Conservation (phyloP, 106 monocot genomes). For the Dioscorea alata region DNA sequence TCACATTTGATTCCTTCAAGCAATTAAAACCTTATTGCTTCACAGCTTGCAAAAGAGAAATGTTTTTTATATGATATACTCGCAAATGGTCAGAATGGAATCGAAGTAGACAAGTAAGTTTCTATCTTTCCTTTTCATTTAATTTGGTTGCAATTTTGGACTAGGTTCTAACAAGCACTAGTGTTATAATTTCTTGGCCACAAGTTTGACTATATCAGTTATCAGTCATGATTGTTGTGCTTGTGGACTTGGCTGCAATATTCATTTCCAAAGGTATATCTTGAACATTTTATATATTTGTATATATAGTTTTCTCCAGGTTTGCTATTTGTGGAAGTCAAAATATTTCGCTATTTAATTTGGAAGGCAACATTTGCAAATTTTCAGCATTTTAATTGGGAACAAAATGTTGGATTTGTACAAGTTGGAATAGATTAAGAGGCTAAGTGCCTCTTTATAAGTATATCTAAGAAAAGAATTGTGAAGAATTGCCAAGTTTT, state of each 20-base stretch:
- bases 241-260: slow-evolving; percentile 94
- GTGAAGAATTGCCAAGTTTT: no score
- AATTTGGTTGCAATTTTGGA: background rate
- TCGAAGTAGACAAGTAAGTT: slow-evolving; percentile 94
- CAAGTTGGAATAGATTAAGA: no score
- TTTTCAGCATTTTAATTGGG: no score
- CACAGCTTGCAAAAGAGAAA: slow-evolving; percentile 73
- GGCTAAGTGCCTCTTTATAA: no score
- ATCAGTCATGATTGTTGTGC: slow-evolving; percentile 77
- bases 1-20: background rate
- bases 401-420: no score
- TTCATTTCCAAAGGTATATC: slow-evolving; percentile 71
- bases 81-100: slow-evolving; percentile 95
- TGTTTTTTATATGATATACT: slow-evolving; percentile 96
- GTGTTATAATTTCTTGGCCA: background rate
- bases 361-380: no score
- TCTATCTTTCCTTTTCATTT: background rate
- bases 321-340: no score
- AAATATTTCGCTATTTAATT: no score
- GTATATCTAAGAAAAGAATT: no score
- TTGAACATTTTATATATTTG: background rate
- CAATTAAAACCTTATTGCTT: background rate
- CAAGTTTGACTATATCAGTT: slow-evolving; percentile 99
- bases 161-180: background rate
- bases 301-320: no score